These are phyloP conservation scores for Lentinula sp. DNA, from an alignment of 768 basidiomycete genomes.

Conservation along the genomic window DNA sequence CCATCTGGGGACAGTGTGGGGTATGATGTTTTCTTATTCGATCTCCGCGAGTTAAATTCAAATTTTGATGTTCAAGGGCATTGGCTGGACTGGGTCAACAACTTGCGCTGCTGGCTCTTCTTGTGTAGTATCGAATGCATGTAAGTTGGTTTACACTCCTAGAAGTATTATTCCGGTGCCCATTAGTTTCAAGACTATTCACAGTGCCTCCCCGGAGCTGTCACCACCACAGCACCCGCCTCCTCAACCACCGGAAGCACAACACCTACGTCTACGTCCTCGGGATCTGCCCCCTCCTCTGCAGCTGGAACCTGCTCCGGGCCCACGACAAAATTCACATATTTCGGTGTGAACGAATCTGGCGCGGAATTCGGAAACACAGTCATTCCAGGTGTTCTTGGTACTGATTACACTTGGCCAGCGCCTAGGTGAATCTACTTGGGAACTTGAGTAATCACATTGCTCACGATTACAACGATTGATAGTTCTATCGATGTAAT, in stretches of 20 bases:
- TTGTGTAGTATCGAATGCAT: slow-evolving; percentile 36
- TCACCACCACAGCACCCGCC: slow-evolving; percentile 20
- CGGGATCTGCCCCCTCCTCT: slow-evolving; percentile 19
- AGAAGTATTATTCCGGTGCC: not conserved
- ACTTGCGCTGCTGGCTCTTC: slow-evolving; percentile 36
- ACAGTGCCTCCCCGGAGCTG: slow-evolving; percentile 35
- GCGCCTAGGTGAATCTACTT: slow-evolving; percentile 15
- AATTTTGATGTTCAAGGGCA: slow-evolving; percentile 22
- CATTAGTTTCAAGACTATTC: slow-evolving; percentile 31
- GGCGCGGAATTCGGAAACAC: slow-evolving; percentile 56
- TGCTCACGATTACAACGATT: not conserved
- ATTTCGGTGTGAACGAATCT: slow-evolving; percentile 58
- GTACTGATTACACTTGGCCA: slow-evolving; percentile 42
- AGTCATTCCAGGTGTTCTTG: slow-evolving; percentile 37
- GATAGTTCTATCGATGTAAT: slow-evolving; percentile 30
- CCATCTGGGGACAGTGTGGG: slow-evolving; percentile 49
- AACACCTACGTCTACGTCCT: slow-evolving; percentile 17
- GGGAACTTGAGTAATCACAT: not conserved
- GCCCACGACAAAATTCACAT: slow-evolving; percentile 47
- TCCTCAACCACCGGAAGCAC: slow-evolving; percentile 13
- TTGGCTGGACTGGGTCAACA: slow-evolving; percentile 35
- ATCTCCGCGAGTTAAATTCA: not conserved
- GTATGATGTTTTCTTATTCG: slow-evolving; percentile 19
- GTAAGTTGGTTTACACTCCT: slow-evolving; percentile 19
- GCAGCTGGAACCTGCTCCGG: slow-evolving; percentile 28